A percentile compares a stretch with the other conserved stretches of the same genome.
These are phyloP conservation scores for Candida koratica DNA, from an alignment of 805 yeast genomes.

Conservation along the genomic window DNA sequence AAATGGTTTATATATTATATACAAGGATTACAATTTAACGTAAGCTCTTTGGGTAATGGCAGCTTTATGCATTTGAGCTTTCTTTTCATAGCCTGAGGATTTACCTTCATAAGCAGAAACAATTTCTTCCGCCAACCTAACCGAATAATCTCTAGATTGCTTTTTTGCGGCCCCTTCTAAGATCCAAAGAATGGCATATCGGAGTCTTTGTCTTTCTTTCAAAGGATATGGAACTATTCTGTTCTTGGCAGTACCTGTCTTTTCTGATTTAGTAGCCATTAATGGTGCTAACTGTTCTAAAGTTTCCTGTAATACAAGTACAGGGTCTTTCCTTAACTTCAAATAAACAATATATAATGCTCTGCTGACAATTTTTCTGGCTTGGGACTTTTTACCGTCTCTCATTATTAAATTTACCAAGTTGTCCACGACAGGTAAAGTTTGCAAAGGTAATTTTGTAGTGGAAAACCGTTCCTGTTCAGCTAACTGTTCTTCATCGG, in stretches of 20 bases:
- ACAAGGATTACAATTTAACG: conserved; percentile 35
- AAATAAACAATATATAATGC: conserved; percentile 79
- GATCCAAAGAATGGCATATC: conserved; percentile 90
- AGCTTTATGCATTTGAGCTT: conserved; percentile 73
- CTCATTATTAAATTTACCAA: conserved; percentile 88
- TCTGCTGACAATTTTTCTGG: conserved; percentile 66
- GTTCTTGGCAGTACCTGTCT: conserved; percentile 83
- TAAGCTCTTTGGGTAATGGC: conserved; percentile 89
- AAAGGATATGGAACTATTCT: conserved; percentile 79
- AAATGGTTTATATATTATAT: conserved; percentile 11
- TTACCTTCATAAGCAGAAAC: conserved; percentile 72
- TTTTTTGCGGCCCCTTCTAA: conserved; percentile 79
- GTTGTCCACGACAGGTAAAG: conserved; percentile 70
- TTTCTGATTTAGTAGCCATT: conserved; percentile 68
- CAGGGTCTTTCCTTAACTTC: conserved; percentile 74
- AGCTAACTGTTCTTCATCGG: conserved; percentile 60
- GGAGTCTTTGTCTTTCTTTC: conserved; percentile 72
- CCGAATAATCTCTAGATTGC: conserved; percentile 75
- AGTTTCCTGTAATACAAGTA: conserved; percentile 65
- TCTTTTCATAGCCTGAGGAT: conserved; percentile 80
- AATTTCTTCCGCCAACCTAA: conserved; percentile 88
- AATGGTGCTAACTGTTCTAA: conserved; percentile 83
- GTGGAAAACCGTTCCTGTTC: conserved; percentile 50
- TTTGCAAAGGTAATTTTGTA: conserved; percentile 54
- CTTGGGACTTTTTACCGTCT: conserved; percentile 81